Evolutionary conservation across 805 yeast genomes (phyloP), one percentile per base, ranked within the genome.

Genomic region (Candida chauliodis): DNA sequence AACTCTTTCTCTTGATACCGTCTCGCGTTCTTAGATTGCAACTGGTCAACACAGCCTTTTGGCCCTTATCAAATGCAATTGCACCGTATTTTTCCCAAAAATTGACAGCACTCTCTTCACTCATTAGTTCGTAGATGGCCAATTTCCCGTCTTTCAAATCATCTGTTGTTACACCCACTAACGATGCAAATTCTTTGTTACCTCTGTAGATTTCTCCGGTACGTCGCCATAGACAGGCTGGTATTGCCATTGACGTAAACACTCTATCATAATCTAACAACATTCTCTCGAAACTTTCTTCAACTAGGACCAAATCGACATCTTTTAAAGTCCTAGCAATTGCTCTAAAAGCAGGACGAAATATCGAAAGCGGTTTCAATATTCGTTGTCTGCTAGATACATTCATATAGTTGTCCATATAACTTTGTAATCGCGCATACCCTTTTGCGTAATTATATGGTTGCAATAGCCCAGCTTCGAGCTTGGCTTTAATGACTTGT

Each of bases 71-170:
- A 62, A 91, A 90, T 4, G 98, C 97, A 53, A 90, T 86, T 3
- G 95, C 89, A 2, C 96, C 96, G 53, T 90, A 91, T 56, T 90
- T 90, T 53, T 91, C 98, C 98, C 98, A 91, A 56, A 88, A 91
- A 51, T 88, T 90, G 14, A 91, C 97, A 19, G 96, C 95, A 53
- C 95, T 84, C 49, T 90, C 96, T 58, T 90, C 97, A 35, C 89
- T 81, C 96, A 91, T 84, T 45, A 91, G 65, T 62, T 91, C 97
- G 61, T 90, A 90, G 31, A 91, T 87, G 1, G 97, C 93, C 47
- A 89, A 63, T 50, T 83, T 85, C 8, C 98, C 98, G 58, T 91
- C 96, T 46, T 93, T 79, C 52, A 91, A 63, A 55, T 89, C 96
- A 55, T 90, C 97, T 1, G 91, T 87, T 20, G 79, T 76, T 17